A percentile compares a stretch with the other conserved stretches of the same genome.
Conservation (phyloP, 2,329 filamentous ascomycete genomes). For the Botrytis pseudocinerea region DNA sequence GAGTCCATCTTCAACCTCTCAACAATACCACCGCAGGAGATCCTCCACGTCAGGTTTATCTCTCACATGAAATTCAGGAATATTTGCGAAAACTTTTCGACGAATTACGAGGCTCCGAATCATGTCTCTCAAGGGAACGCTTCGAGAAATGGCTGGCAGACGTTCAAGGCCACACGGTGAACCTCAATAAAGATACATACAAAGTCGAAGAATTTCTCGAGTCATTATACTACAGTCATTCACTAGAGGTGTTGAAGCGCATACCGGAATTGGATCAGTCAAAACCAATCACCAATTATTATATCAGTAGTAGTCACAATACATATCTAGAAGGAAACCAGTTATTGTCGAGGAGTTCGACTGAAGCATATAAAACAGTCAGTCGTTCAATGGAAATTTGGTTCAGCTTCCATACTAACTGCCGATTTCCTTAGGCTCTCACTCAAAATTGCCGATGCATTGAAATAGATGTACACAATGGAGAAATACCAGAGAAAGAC, state of each 20-base stretch:
- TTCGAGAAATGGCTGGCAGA: constrained; percentile 53
- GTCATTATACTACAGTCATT: constrained; percentile 36
- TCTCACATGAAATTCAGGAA: constrained; percentile 52
- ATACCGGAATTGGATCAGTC: constrained; percentile 36
- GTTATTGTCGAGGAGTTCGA: constrained; percentile 70
- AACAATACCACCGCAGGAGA: constrained; percentile 25
- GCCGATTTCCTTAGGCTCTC: constrained; percentile 56
- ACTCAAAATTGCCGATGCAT: constrained; percentile 81
- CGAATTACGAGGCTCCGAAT: constrained; percentile 43
- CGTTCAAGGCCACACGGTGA: constrained; percentile 45
- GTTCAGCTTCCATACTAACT: constrained; percentile 20
- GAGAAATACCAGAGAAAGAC: constrained; percentile 47
- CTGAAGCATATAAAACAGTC: constrained; percentile 76
- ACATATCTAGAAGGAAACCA: constrained; percentile 90
- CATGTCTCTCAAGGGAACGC: constrained; percentile 43
- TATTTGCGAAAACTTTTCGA: constrained; percentile 52
- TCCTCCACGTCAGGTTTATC: constrained; percentile 41
- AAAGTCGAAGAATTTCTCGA: constrained; percentile 41
- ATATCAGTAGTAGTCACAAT: constrained; percentile 93
- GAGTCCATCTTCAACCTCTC: constrained; percentile 29
- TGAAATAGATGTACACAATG: constrained; percentile 95
- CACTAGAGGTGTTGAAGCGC: constrained; percentile 36
- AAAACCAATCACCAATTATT: constrained; percentile 65
- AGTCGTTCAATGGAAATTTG: constrained; percentile 39
- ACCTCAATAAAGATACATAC: constrained; percentile 36